Conservation (phyloP, 306 rosid species). For the Malus sieversii region DNA sequence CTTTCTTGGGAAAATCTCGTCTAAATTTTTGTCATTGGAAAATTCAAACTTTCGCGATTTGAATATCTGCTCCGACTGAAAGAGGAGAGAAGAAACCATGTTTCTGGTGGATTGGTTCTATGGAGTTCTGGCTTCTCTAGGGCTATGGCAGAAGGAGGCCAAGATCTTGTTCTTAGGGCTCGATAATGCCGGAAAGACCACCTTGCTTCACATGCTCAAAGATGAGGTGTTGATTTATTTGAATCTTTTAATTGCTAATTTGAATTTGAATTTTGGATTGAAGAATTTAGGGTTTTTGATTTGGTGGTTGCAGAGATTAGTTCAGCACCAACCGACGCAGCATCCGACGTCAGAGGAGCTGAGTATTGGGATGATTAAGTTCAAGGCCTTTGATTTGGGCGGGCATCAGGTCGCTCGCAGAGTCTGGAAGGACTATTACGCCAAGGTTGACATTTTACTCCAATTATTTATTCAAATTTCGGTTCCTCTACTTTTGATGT, state of each 20-base stretch:
- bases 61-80: not conserved
- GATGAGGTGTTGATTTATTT: conserved; percentile 46
- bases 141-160: conserved; percentile 82
- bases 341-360: conserved; percentile 78
- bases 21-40: not conserved
- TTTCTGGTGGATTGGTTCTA: conserved; percentile 79
- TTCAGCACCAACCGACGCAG: conserved; percentile 84
- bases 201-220: conserved; percentile 85
- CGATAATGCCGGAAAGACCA: conserved; percentile 86
- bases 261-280: not conserved
- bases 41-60: not conserved
- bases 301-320: conserved; percentile 48
- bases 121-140: conserved; percentile 64
- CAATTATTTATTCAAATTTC: not conserved
- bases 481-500: not conserved
- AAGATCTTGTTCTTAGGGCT: conserved; percentile 79
- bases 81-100: conserved; percentile 20
- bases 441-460: conserved; percentile 38
- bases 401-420: conserved; percentile 87
- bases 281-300: not conserved
- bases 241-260: not conserved
- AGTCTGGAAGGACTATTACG: conserved; percentile 80
- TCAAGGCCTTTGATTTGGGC: conserved; percentile 87
- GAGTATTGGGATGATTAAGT: conserved; percentile 70
- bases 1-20: not conserved